These are phyloP conservation scores for Cucurbita maxima DNA, from an alignment of 306 rosid species.

Conservation along the genomic window DNA sequence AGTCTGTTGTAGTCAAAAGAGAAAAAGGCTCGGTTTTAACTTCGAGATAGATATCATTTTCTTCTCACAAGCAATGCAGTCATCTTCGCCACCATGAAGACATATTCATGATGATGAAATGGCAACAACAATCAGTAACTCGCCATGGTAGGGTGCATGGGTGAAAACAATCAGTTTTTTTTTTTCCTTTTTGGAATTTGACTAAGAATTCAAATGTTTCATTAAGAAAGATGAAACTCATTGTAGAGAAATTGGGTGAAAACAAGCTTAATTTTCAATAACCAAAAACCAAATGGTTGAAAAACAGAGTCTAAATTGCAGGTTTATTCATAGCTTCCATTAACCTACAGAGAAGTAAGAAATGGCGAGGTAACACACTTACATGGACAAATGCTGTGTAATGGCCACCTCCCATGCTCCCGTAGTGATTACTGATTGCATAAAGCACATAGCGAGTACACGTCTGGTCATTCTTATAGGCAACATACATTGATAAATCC, in stretches of 20 bases:
- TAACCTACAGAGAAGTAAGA: background rate
- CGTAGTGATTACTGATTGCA: conserved; percentile 89
- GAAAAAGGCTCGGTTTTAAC: background rate
- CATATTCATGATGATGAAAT: background rate
- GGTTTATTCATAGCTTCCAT: background rate
- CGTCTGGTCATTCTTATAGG: conserved; percentile 37
- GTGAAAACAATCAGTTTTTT: no score
- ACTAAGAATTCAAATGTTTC: no score
- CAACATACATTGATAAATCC: conserved; percentile 70
- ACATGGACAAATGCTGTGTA: conserved; percentile 97
- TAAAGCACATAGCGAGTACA: conserved; percentile 66
- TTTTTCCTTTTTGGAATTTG: no score
- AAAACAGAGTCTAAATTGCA: background rate
- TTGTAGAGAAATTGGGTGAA: no score
- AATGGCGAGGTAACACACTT: conserved; percentile 21
- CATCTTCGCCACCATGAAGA: background rate
- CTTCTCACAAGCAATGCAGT: background rate
- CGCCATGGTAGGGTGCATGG: no score
- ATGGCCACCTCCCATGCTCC: conserved; percentile 99
- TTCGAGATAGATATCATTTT: background rate
- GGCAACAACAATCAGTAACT: background rate
- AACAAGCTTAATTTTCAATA: no score
- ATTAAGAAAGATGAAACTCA: no score
- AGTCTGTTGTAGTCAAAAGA: background rate
- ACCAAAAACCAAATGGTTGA: no score